A percentile compares a stretch with the other conserved stretches of the same genome.
Conservation (phyloP, 2,329 filamentous ascomycete species). For the Trichoderma atroviride region DNA sequence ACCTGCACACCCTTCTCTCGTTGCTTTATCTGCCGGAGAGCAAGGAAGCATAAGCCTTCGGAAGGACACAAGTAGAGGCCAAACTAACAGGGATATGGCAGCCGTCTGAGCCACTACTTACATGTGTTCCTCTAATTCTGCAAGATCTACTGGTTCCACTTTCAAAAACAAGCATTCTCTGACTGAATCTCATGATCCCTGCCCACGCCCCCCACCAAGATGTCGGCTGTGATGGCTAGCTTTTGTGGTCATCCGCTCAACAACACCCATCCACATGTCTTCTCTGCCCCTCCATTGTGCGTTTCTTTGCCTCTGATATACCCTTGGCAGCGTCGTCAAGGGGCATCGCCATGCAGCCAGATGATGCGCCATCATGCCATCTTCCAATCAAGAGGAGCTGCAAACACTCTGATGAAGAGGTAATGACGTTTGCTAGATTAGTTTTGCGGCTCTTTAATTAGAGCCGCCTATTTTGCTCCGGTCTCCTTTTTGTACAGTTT, state of each 20-base stretch:
- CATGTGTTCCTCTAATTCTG: constrained; percentile 15
- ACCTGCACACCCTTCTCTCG: background rate
- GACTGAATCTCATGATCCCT: constrained; percentile 28
- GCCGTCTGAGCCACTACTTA: background rate
- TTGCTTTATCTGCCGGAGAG: background rate
- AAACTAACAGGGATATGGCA: background rate
- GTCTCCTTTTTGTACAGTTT: background rate
- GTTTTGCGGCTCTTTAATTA: constrained; percentile 2
- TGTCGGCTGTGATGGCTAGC: constrained; percentile 24
- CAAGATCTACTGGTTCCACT: constrained; percentile 25
- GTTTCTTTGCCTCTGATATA: background rate
- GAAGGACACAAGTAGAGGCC: background rate
- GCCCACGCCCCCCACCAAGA: constrained; percentile 22
- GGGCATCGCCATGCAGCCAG: constrained; percentile 19
- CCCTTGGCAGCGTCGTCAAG: constrained; percentile 13
- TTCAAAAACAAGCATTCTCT: constrained; percentile 18
- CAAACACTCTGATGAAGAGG: background rate
- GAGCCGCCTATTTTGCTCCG: background rate
- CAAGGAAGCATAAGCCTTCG: constrained; percentile 1
- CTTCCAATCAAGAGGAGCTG: constrained; percentile 16
- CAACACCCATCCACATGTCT: constrained; percentile 14
- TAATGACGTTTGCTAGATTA: constrained; percentile 10
- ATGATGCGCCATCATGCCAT: constrained; percentile 7
- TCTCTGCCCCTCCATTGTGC: background rate
- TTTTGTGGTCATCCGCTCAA: constrained; percentile 23